Conservation (phyloP, 192 early-diverging fungal species). For the Coemansia sp. region DNA sequence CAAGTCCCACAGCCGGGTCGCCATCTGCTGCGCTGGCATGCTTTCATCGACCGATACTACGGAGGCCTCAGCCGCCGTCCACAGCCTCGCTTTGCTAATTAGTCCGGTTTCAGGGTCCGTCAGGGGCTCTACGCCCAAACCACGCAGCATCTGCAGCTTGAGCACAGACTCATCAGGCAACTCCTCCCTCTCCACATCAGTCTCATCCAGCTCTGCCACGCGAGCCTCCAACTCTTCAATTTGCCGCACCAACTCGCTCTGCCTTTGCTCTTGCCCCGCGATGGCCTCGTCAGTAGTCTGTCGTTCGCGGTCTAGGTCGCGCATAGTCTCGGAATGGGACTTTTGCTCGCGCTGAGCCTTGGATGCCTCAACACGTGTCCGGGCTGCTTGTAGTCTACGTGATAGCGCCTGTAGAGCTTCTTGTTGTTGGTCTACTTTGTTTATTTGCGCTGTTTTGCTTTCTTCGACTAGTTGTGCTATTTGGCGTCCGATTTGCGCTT, state of each 20-base stretch:
- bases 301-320: slow-evolving; percentile 28
- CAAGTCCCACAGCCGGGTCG: slow-evolving; percentile 48
- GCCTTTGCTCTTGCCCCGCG: slow-evolving; percentile 13
- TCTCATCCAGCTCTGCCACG: slow-evolving; percentile 21
- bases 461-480: slow-evolving; percentile 14
- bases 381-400: slow-evolving; percentile 38
- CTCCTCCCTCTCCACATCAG: slow-evolving; percentile 20
- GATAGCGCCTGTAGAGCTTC: slow-evolving; percentile 46
- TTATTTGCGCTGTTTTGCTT: slow-evolving; percentile 11
- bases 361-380: slow-evolving; percentile 36
- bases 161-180: slow-evolving; percentile 30
- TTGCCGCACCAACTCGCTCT: slow-evolving; percentile 13
- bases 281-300: slow-evolving; percentile 19
- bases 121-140: slow-evolving; percentile 47
- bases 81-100: slow-evolving; percentile 23
- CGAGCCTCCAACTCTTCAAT: slow-evolving; percentile 25
- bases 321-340: slow-evolving; percentile 47
- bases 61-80: slow-evolving; percentile 19
- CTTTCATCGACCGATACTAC: slow-evolving; percentile 17
- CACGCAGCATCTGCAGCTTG: slow-evolving; percentile 35
- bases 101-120: slow-evolving; percentile 14
- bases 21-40: slow-evolving; percentile 33
- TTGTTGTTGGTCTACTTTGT: slow-evolving; percentile 27
- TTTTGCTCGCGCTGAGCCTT: slow-evolving; percentile 47
- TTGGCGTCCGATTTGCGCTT: slow-evolving; percentile 20